Evolutionary conservation across 352 stramenopile species (phyloP), one percentile per base, ranked within the genome.

Genomic region (Globisporangium recalcitrans): DNA sequence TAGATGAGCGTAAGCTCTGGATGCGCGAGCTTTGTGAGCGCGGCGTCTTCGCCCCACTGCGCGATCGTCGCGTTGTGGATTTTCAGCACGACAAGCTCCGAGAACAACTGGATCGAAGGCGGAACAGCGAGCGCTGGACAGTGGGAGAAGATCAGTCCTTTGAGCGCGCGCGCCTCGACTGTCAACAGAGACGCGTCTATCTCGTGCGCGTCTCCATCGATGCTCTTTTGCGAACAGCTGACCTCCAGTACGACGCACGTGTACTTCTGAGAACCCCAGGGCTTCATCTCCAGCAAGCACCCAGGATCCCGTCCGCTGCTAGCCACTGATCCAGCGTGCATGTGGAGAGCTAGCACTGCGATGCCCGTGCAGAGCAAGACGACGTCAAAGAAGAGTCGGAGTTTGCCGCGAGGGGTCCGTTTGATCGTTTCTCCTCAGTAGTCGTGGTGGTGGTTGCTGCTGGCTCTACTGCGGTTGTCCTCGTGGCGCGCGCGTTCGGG

Each of bases 211-310:
- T 32, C n/a, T 21, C 61, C 61, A 13, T 22, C 8, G 10, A 60
- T 24, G 0, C n/a, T 24, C 46, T 32, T 22, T 44, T 22, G 13
- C 31, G 40, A 44, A 13, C 60, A 65, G 29, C 52, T 65, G 21
- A 65, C 38, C 34, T 65, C 60, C 6, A 65, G 38, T 42, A 65
- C 60, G 6, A 22, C 31, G 22, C 60, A 65, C 13, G 51, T n/a
- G 36, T 54, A 53, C 38, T 47, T 60, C 0, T 4, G 16, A 3
- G 52, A n/a, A 10, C 21, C 49, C 60, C 60, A 65, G 5, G 60
- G 60, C 9, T 29, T 38, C 19, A 46, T 42, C 40, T 60, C 60
- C 9, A 65, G 52, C 51, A 60, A 19, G 26, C 60, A 65, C 8
- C 40, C 38, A 31, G 52, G 21, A 36, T 31, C 7, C 9, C 21